phyloP scores from a whole-genome alignment of 2,329 filamentous ascomycete species.

The Camillea tinctor region DNA sequence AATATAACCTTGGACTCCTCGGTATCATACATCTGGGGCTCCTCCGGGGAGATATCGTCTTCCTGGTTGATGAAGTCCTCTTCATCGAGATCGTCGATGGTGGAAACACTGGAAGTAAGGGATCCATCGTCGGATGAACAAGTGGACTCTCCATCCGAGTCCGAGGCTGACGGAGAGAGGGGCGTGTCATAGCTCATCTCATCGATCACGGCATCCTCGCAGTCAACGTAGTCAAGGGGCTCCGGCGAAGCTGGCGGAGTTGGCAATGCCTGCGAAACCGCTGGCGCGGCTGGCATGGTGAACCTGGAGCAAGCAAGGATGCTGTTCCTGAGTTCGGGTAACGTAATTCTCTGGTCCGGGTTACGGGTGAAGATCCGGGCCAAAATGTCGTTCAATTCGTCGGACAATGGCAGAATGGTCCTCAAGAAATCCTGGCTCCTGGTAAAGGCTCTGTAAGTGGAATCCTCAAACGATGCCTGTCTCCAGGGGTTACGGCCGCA shows the following conservation, averaged over 20 bases:
- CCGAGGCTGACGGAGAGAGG: slow-evolving; percentile 50
- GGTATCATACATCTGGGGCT: slow-evolving; percentile 44
- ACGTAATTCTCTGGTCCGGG: slow-evolving; percentile 76
- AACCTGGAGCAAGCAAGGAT: slow-evolving; percentile 77
- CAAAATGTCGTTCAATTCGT: slow-evolving; percentile 86
- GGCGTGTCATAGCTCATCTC: slow-evolving; percentile 45
- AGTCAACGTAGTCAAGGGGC: slow-evolving; percentile 46
- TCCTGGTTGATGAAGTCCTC: slow-evolving; percentile 48
- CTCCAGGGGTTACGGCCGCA: slow-evolving; percentile 99
- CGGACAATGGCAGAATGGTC: slow-evolving; percentile 86
- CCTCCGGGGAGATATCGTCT: slow-evolving; percentile 40
- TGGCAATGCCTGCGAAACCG: slow-evolving; percentile 34
- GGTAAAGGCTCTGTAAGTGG: slow-evolving; percentile 88
- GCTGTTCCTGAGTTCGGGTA: slow-evolving; percentile 73
- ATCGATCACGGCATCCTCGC: slow-evolving; percentile 45
- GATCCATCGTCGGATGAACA: slow-evolving; percentile 56
- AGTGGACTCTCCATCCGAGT: slow-evolving; percentile 41
- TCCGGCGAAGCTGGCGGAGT: slow-evolving; percentile 45
- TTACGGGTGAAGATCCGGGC: slow-evolving; percentile 84
- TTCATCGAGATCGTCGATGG: slow-evolving; percentile 50
- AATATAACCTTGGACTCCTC: slow-evolving; percentile 45
- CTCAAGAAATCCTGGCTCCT: slow-evolving; percentile 84
- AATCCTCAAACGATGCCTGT: slow-evolving; percentile 88
- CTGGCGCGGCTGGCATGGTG: slow-evolving; percentile 48
- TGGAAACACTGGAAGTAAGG: slow-evolving; percentile 53